Conservation (phyloP, 441 rosid genomes). For the Codiaeum variegatum region DNA sequence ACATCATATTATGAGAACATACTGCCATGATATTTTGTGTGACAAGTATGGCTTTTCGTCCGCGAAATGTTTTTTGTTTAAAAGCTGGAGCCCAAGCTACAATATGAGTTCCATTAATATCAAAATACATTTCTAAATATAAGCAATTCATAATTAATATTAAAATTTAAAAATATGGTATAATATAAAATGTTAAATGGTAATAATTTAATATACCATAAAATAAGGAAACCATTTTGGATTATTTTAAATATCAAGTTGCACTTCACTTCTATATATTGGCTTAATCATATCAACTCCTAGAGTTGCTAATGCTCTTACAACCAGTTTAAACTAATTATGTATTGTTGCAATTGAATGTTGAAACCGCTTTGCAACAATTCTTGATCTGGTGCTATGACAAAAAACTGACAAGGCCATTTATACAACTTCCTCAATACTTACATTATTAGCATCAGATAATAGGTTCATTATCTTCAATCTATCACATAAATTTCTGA, state of each 20-base stretch:
- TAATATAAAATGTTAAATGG: no score
- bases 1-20: no score
- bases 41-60: no score
- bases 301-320: background rate
- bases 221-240: background rate
- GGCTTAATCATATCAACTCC: background rate
- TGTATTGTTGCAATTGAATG: background rate
- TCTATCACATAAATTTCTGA: background rate
- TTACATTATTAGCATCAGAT: background rate
- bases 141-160: background rate
- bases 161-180: no score
- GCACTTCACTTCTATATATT: background rate
- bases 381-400: background rate
- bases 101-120: constrained; percentile 6
- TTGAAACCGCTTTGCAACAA: background rate
- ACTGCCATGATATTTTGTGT: no score
- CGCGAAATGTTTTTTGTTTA: background rate
- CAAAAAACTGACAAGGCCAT: background rate
- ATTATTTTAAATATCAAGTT: background rate
- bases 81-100: background rate
- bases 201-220: background rate
- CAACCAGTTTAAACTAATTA: background rate
- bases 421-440: background rate
- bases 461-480: background rate
- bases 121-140: background rate